phyloP scores from a whole-genome alignment of 805 yeast species.

The Ogataea paradorogensis region DNA sequence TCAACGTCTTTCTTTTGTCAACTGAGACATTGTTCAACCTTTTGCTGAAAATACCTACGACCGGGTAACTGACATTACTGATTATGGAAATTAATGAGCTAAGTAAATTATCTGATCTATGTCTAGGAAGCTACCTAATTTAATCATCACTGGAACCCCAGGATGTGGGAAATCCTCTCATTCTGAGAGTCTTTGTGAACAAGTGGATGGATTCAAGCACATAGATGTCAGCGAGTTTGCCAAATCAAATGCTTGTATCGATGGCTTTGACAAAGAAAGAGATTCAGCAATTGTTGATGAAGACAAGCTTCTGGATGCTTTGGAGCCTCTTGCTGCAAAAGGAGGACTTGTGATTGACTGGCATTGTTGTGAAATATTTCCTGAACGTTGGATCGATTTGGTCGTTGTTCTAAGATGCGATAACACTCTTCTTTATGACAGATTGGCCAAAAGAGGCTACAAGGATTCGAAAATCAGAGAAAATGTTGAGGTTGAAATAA shows the following conservation, averaged over 20 bases:
- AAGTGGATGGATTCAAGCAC: slow-evolving; percentile 47
- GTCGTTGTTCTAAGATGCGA: slow-evolving; percentile 86
- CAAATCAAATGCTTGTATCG: slow-evolving; percentile 68
- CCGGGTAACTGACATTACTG: slow-evolving; percentile 6
- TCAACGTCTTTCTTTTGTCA: slow-evolving; percentile 3
- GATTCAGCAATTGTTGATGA: slow-evolving; percentile 91
- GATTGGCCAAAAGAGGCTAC: slow-evolving; percentile 75
- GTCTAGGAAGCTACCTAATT: slow-evolving; percentile 55
- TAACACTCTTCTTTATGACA: slow-evolving; percentile 66
- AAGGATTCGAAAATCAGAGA: slow-evolving; percentile 81
- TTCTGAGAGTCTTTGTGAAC: slow-evolving; percentile 49
- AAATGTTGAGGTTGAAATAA: slow-evolving; percentile 93
- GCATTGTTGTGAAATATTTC: slow-evolving; percentile 96
- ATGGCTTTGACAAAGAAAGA: slow-evolving; percentile 81
- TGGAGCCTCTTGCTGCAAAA: slow-evolving; percentile 71
- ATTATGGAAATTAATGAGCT: not conserved
- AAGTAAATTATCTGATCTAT: slow-evolving; percentile 1
- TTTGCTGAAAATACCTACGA: slow-evolving; percentile 4
- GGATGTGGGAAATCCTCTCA: slow-evolving; percentile 85
- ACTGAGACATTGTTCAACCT: slow-evolving; percentile 7
- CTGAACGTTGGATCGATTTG: slow-evolving; percentile 86
- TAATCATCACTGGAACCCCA: slow-evolving; percentile 93
- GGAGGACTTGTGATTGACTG: slow-evolving; percentile 95
- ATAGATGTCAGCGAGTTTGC: slow-evolving; percentile 81
- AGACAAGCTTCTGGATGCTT: slow-evolving; percentile 75